Conservation (phyloP, 257 asterid species). For the Coffea canephora region DNA sequence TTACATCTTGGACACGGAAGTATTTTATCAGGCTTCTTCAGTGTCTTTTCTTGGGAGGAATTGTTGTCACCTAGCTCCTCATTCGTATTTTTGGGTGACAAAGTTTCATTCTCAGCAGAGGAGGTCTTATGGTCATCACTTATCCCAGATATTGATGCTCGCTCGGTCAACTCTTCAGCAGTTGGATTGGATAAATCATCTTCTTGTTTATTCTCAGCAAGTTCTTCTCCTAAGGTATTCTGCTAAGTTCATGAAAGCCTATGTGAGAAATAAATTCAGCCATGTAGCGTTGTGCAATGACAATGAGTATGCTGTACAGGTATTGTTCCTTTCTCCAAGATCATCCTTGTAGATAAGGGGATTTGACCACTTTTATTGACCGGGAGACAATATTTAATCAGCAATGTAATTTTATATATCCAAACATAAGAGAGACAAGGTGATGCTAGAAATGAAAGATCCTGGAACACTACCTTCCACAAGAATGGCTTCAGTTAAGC, state of each 20-base stretch:
- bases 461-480: background rate
- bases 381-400: background rate
- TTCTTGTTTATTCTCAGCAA: slow-evolving; percentile 22
- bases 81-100: slow-evolving; percentile 20
- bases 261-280: slow-evolving; percentile 9
- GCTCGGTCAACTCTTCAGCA: slow-evolving; percentile 29
- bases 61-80: slow-evolving; percentile 35
- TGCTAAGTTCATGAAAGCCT: slow-evolving; percentile 21
- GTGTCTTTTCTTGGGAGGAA: slow-evolving; percentile 38
- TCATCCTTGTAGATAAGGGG: background rate
- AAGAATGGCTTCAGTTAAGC: background rate
- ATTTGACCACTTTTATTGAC: background rate
- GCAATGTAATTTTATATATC: background rate
- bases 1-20: slow-evolving; percentile 83
- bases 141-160: slow-evolving; percentile 38
- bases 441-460: background rate
- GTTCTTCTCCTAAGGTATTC: slow-evolving; percentile 40
- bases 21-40: slow-evolving; percentile 69
- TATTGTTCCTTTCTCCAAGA: background rate
- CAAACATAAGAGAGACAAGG: background rate
- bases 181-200: slow-evolving; percentile 18
- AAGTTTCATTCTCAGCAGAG: slow-evolving; percentile 25
- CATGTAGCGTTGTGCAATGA: background rate
- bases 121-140: slow-evolving; percentile 27
- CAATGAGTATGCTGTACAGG: background rate